Evolutionary conservation across 129 eudicot genomes (phyloP).

Genomic region (Pulicaria dysenterica): DNA sequence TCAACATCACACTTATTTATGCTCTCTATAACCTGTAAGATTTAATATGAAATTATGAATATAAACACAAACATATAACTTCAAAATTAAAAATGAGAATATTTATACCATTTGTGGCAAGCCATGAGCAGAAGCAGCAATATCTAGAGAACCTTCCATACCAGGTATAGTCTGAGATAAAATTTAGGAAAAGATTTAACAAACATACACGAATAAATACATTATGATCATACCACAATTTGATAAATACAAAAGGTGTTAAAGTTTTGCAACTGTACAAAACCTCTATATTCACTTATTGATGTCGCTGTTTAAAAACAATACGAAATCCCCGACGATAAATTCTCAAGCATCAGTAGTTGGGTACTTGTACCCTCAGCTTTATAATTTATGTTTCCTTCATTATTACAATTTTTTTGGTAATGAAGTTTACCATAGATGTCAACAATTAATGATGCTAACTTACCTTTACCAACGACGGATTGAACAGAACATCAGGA

Average conservation of each 20-base stretch:
- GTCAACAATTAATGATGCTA: not conserved
- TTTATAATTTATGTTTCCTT: not conserved
- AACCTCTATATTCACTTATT: not conserved
- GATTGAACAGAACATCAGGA: constrained; percentile 95
- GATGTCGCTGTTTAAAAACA: not conserved
- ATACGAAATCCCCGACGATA: not conserved
- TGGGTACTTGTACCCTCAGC: not conserved
- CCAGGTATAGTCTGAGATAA: constrained; percentile 86
- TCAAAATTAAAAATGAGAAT: constrained; percentile 3
- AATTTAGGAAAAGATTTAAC: not conserved
- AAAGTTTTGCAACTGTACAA: not conserved
- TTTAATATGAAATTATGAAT: not conserved
- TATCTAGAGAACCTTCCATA: constrained; percentile 74
- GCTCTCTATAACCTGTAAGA: constrained; percentile 86
- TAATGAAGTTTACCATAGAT: not conserved
- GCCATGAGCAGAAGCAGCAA: constrained; percentile 76
- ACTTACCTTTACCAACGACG: constrained; percentile 82
- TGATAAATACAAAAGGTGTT: too few relatives aligned
- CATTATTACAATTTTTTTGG: not conserved
- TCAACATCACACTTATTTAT: constrained; percentile 96
- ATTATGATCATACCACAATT: too few relatives aligned
- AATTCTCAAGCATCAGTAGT: not conserved
- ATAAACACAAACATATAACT: constrained; percentile 12
- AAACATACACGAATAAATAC: too few relatives aligned
- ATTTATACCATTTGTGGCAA: constrained; percentile 83